Conservation (phyloP, 129 eudicot genomes). For the Saposhnikovia divaricata region DNA sequence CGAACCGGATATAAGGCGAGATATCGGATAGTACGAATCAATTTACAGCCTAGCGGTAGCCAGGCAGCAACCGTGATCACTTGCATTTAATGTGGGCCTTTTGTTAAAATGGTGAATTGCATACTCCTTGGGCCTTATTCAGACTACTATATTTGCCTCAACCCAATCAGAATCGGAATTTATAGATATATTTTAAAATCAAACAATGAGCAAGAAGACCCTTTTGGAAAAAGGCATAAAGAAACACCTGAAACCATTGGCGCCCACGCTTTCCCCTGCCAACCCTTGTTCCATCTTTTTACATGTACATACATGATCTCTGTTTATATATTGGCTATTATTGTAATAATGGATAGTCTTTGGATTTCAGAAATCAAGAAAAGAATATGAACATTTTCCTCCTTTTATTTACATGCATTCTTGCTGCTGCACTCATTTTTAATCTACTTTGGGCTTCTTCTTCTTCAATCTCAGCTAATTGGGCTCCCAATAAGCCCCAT, state of each 20-base stretch:
- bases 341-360: background rate
- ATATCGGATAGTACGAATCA: too few relatives aligned
- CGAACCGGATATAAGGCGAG: too few relatives aligned
- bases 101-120: too few relatives aligned
- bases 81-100: too few relatives aligned
- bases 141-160: too few relatives aligned
- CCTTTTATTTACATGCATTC: slow-evolving; percentile 35
- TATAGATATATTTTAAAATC: too few relatives aligned
- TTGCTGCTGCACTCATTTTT: slow-evolving; percentile 53
- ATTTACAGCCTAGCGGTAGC: too few relatives aligned
- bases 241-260: slow-evolving; percentile 3
- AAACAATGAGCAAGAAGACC: too few relatives aligned
- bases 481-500: slow-evolving; percentile 9
- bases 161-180: too few relatives aligned
- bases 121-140: too few relatives aligned
- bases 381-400: slow-evolving; percentile 11
- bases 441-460: slow-evolving; percentile 87
- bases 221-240: background rate
- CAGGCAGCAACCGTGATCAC: too few relatives aligned
- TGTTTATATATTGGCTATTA: background rate
- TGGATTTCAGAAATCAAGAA: background rate
- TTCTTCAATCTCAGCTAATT: slow-evolving; percentile 15
- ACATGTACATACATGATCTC: too few relatives aligned
- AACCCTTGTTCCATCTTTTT: background rate
- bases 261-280: background rate